Percentiles rank a stretch among this genome's conserved stretches.
Evolutionary conservation across 176 grass and related monocot species (phyloP).

Genomic region (Raddia distichophylla): DNA sequence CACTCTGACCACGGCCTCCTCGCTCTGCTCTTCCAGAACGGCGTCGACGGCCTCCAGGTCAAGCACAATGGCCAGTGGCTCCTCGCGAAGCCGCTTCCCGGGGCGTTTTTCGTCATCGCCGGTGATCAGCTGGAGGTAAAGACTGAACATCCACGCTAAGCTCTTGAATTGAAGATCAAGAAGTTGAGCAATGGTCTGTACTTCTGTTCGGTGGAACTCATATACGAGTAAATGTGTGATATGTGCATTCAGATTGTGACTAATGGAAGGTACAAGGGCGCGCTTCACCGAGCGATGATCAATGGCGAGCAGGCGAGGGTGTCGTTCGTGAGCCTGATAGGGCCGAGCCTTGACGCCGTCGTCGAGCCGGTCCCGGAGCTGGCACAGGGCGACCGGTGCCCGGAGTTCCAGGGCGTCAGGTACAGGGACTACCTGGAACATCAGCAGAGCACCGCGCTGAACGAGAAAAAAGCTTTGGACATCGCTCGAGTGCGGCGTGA

Average conservation of each 20-base stretch:
- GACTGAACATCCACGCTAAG: not conserved
- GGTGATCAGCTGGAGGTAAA: slow-evolving; percentile 90
- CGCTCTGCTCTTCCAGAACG: slow-evolving; percentile 76
- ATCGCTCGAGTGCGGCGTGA: slow-evolving; percentile 14
- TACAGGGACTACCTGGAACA: slow-evolving; percentile 66
- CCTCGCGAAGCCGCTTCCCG: slow-evolving; percentile 57
- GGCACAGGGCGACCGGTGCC: slow-evolving; percentile 27
- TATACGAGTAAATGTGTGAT: not conserved
- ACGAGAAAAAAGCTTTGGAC: slow-evolving; percentile 55
- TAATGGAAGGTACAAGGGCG: slow-evolving; percentile 71
- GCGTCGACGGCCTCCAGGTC: slow-evolving; percentile 71
- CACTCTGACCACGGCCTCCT: slow-evolving; percentile 84
- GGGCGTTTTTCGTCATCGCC: slow-evolving; percentile 66
- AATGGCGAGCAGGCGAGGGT: slow-evolving; percentile 51
- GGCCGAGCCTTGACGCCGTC: slow-evolving; percentile 56
- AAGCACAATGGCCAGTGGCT: slow-evolving; percentile 58
- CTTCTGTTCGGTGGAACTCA: not conserved
- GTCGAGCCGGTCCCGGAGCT: slow-evolving; percentile 59
- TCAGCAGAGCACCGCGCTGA: slow-evolving; percentile 63
- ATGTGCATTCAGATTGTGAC: slow-evolving; percentile 37
- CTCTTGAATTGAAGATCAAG: not conserved
- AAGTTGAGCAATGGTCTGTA: not conserved
- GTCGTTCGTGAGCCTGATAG: slow-evolving; percentile 61
- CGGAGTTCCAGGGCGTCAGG: slow-evolving; percentile 54
- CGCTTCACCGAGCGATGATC: slow-evolving; percentile 68